A percentile compares a stretch with the other conserved stretches of the same genome.
Evolutionary conservation across 2,329 filamentous ascomycete genomes (phyloP).

Genomic region (Dactylonectria macrodidyma): DNA sequence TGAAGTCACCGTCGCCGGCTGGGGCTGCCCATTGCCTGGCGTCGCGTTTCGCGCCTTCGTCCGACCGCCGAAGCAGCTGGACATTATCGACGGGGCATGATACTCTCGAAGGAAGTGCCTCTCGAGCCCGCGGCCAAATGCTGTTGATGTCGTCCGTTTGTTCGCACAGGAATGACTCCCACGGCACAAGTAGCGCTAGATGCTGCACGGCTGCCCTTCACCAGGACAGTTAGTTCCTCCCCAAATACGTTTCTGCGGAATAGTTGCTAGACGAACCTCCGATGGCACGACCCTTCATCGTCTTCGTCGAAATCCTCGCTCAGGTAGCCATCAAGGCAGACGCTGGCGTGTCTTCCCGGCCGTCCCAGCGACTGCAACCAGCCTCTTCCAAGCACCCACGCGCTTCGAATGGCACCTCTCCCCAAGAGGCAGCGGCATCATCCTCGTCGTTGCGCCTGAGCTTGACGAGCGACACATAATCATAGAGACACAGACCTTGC

Average conservation of each 20-base stretch:
- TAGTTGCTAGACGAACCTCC: neutral
- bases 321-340: too few species aligned
- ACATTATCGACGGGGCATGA: neutral
- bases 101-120: neutral
- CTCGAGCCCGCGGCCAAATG: neutral
- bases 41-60: conserved; percentile 7
- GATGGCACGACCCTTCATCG: neutral
- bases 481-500: neutral
- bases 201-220: neutral
- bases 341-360: too few species aligned
- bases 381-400: too few species aligned
- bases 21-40: neutral
- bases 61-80: neutral
- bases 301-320: neutral
- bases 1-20: neutral
- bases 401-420: too few species aligned
- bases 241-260: neutral
- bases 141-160: neutral
- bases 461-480: too few species aligned
- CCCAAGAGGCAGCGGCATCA: too few species aligned
- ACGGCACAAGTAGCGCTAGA: neutral
- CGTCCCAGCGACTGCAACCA: too few species aligned
- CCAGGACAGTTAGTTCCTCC: neutral
- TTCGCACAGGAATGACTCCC: neutral
- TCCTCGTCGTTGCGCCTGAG: too few species aligned